Evolutionary conservation across 1,139 yeast species (phyloP).

Genomic region (Suhomyces wounanorum): DNA sequence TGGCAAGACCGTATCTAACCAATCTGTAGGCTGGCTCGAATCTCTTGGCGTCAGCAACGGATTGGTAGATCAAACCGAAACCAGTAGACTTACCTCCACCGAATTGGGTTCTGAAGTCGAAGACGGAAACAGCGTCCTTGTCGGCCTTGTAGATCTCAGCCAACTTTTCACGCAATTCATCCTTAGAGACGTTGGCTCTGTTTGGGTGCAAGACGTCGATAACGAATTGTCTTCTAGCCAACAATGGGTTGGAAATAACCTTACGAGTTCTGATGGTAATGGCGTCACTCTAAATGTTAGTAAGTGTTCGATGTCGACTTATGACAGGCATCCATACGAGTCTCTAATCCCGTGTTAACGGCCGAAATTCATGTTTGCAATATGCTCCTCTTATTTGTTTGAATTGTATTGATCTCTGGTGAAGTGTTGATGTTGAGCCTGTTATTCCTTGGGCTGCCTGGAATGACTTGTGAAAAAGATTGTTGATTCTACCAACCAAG

Average conservation of each 20-base stretch:
- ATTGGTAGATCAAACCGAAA: slow-evolving; percentile 98
- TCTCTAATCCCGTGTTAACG: background rate
- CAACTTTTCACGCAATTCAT: slow-evolving; percentile 97
- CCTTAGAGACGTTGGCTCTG: slow-evolving; percentile 99
- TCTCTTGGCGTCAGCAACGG: slow-evolving; percentile 96
- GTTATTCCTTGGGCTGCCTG: no score
- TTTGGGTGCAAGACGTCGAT: slow-evolving; percentile 99
- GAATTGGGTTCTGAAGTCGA: slow-evolving; percentile 98
- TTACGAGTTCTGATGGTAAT: slow-evolving; percentile 99
- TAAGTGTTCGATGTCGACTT: slow-evolving; percentile 16
- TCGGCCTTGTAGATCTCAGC: slow-evolving; percentile 97
- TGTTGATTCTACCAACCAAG: no score
- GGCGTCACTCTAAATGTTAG: slow-evolving; percentile 84
- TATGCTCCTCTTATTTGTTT: no score
- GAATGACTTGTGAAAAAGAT: no score
- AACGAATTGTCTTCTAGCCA: slow-evolving; percentile 99
- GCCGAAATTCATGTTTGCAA: no score
- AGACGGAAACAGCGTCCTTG: slow-evolving; percentile 97
- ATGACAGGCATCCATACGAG: background rate
- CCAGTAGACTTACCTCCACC: slow-evolving; percentile 99
- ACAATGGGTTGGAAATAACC: slow-evolving; percentile 99
- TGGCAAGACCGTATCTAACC: slow-evolving; percentile 98
- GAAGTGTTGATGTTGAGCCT: no score
- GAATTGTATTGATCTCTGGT: no score
- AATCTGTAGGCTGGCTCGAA: slow-evolving; percentile 99